A percentile compares a stretch with the other conserved stretches of the same genome.
Conservation (phyloP, 345 rosid species). For the Balakata baccata region DNA sequence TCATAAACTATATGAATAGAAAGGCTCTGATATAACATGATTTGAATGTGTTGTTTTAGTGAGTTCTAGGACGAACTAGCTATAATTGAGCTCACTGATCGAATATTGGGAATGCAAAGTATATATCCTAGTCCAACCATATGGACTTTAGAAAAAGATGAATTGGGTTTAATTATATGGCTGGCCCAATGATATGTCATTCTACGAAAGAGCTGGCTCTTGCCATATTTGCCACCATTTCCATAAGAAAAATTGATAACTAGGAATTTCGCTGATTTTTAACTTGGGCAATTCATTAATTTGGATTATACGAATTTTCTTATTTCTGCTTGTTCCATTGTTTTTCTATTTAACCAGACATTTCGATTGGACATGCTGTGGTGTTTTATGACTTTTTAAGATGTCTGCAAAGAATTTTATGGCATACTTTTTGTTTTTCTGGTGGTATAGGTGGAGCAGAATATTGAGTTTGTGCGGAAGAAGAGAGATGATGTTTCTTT, state of each 20-base stretch:
- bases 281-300: background rate
- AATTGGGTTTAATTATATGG: background rate
- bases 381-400: background rate
- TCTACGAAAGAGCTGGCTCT: too few relatives aligned
- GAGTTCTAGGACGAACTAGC: background rate
- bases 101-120: background rate
- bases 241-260: background rate
- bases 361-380: background rate
- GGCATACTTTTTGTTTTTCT: background rate
- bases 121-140: background rate
- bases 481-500: conserved; percentile 81
- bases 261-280: background rate
- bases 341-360: background rate
- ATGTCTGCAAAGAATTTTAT: background rate
- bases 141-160: background rate
- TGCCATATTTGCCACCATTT: background rate
- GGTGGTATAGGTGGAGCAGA: conserved; percentile 60
- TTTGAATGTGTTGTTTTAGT: background rate
- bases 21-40: background rate
- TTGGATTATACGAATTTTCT: background rate
- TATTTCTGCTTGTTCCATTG: background rate
- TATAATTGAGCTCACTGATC: background rate
- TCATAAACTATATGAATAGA: background rate
- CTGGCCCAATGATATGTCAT: background rate
- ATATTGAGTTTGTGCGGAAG: conserved; percentile 64